Conservation (phyloP, 306 rosid genomes). For the Psophocarpus tetragonolobus region DNA sequence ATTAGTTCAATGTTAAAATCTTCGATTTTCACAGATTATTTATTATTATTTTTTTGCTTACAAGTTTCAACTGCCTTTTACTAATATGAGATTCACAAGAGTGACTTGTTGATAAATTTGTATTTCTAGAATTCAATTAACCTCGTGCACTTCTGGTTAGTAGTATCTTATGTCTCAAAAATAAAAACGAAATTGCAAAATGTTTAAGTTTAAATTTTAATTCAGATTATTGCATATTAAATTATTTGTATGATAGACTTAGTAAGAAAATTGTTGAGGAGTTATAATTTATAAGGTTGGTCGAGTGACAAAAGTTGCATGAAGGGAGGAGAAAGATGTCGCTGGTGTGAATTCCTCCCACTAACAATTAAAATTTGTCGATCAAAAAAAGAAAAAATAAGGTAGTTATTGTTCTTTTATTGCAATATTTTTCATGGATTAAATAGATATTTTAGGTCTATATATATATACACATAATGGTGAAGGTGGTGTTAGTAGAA, state of each 20-base stretch:
- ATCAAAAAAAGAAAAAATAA: too few relatives aligned
- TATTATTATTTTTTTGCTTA: conserved; percentile 5
- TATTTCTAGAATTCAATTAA: conserved; percentile 12
- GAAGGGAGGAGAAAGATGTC: too few relatives aligned
- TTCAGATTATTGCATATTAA: background rate
- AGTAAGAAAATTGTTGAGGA: too few relatives aligned
- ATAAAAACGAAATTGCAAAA: conserved; percentile 34
- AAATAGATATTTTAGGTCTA: conserved; percentile 42
- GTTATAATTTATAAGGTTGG: too few relatives aligned
- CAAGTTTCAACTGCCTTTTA: conserved; percentile 6
- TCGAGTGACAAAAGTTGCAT: too few relatives aligned
- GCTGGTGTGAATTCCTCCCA: too few relatives aligned
- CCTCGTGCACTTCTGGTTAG: background rate
- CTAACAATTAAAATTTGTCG: too few relatives aligned
- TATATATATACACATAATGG: conserved; percentile 59
- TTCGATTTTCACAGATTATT: conserved; percentile 2
- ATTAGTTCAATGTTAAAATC: conserved; percentile 21
- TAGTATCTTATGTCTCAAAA: conserved; percentile 6
- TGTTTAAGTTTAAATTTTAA: background rate
- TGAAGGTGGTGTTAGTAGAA: conserved; percentile 48
- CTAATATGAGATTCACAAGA: conserved; percentile 20
- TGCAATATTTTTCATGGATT: conserved; percentile 15
- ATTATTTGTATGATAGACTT: background rate
- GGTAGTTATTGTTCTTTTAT: background rate
- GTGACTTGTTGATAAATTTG: background rate